Percentiles rank a stretch among this genome's conserved stretches.
Conservation (phyloP, 805 yeast genomes). For the Komagataella phaffii region DNA sequence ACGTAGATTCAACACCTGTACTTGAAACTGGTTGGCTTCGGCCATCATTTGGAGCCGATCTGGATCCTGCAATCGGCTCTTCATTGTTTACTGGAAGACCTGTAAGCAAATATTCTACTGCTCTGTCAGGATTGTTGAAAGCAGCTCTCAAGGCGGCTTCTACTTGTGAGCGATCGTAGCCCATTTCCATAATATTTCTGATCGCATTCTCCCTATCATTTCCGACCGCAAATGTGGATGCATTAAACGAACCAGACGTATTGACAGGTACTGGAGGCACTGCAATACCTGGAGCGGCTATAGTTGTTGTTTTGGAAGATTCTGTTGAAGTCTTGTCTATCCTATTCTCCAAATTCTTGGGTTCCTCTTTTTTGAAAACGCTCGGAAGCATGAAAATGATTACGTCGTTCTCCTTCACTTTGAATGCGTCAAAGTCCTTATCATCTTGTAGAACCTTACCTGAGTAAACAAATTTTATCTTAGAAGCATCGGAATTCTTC, state of each 20-base stretch:
- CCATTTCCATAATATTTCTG: constrained; percentile 86
- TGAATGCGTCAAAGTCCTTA: constrained; percentile 56
- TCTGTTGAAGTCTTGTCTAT: constrained; percentile 16
- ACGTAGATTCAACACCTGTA: constrained; percentile 4
- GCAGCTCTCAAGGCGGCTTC: constrained; percentile 91
- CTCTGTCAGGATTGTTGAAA: constrained; percentile 94
- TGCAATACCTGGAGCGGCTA: constrained; percentile 12
- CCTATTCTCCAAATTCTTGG: constrained; percentile 12
- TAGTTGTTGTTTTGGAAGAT: constrained; percentile 15
- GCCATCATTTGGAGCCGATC: constrained; percentile 6
- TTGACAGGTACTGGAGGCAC: constrained; percentile 10
- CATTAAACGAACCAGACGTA: constrained; percentile 13
- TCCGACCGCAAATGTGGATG: constrained; percentile 65
- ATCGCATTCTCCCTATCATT: constrained; percentile 67
- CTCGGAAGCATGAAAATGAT: constrained; percentile 84
- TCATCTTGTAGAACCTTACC: constrained; percentile 81
- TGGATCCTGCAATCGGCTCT: constrained; percentile 11
- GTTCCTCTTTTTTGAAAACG: constrained; percentile 19
- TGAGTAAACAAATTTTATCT: not conserved
- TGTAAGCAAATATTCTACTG: constrained; percentile 85
- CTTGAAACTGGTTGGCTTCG: not conserved
- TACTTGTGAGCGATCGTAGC: constrained; percentile 78
- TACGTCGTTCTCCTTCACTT: constrained; percentile 76
- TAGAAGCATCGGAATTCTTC: constrained; percentile 25
- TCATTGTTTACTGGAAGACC: constrained; percentile 64